Base-by-base conservation (phyloP, 2,329 filamentous ascomycete genomes). In the Fusarium oxysporum region DNA sequence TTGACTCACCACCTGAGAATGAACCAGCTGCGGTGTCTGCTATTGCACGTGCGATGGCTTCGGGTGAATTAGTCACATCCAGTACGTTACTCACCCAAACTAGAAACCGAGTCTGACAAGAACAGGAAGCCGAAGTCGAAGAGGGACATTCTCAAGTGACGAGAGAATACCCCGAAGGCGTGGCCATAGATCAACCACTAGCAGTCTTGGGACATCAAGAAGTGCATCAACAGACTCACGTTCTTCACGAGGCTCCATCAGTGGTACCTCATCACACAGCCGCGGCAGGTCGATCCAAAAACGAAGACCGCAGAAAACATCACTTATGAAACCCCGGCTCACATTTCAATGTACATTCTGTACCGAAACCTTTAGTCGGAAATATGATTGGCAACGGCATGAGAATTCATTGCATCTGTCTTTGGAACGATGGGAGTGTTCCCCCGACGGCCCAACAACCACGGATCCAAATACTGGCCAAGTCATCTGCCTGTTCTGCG, bases 331-430 rank as follows among this genome's bases (percentile, higher is more conserved):
- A 10, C 55, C 68, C 17, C 51, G 68, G 11, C 70, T 73, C 3
- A 70, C 53, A 1, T 82, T 80, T 28, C 84, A 85, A 51, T 86
- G 84, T 55, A 86, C 84, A 9, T 86, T 86, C 67, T 85, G 84
- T 54, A 84, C 83, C 0, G 83, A 85, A 47, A 82, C 81, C 1
- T 85, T 85, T 64, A 81, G 80, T 32, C 83, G 82, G 2, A 84
- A 84, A 37, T 82, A 85, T 59, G 84, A 85, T 55, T 85, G 84
- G 84, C 82, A 83, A 37, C 79, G 87, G 8, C 87, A 89, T 70
- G 87, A 89, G 61, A 84, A 83, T 38, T 82, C 83, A 62, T 82
- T 83, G 54, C 87, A 80, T 76, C 80, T 80, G 65, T 86, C 82
- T 41, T 85, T 85, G 0, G 84, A 81, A 78, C 81, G 74, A 55